These are phyloP conservation scores for Barnettozyma sp. DNA, from an alignment of 805 yeast species.

Conservation along the genomic window DNA sequence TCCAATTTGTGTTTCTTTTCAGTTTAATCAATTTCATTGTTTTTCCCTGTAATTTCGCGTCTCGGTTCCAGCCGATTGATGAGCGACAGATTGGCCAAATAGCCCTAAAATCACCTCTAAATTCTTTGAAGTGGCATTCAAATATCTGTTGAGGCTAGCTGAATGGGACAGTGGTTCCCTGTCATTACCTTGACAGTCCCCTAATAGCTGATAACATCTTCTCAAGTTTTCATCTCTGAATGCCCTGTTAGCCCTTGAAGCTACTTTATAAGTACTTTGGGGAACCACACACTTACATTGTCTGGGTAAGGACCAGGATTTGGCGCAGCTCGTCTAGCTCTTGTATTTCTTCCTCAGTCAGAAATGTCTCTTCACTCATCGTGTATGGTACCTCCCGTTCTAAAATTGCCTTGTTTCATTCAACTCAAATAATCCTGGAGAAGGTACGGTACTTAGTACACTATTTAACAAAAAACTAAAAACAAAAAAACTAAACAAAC, in stretches of 20 bases:
- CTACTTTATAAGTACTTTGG: neutral
- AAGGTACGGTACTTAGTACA: neutral
- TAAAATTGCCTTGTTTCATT: too few relatives aligned
- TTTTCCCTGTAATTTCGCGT: slow-evolving; percentile 1
- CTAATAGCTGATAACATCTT: slow-evolving; percentile 2
- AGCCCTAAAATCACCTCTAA: slow-evolving; percentile 6
- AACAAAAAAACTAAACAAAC: neutral
- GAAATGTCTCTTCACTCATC: neutral
- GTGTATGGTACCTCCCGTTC: neutral
- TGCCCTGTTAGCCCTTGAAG: too few relatives aligned
- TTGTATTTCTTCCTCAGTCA: neutral
- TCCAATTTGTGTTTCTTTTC: too few relatives aligned
- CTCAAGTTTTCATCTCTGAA: slow-evolving; percentile 10
- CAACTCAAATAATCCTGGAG: too few relatives aligned
- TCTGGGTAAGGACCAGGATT: slow-evolving; percentile 4
- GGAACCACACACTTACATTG: slow-evolving; percentile 12
- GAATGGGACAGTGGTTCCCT: too few relatives aligned
- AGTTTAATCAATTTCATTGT: neutral
- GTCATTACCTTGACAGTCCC: too few relatives aligned
- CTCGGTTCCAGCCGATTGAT: neutral
- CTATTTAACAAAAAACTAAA: neutral
- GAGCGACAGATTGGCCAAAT: slow-evolving; percentile 7
- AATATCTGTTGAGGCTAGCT: neutral
- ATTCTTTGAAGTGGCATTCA: slow-evolving; percentile 4
- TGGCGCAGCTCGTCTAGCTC: slow-evolving; percentile 7